These are phyloP conservation scores for Sesbania bispinosa DNA, from an alignment of 306 rosid species.

Conservation along the genomic window DNA sequence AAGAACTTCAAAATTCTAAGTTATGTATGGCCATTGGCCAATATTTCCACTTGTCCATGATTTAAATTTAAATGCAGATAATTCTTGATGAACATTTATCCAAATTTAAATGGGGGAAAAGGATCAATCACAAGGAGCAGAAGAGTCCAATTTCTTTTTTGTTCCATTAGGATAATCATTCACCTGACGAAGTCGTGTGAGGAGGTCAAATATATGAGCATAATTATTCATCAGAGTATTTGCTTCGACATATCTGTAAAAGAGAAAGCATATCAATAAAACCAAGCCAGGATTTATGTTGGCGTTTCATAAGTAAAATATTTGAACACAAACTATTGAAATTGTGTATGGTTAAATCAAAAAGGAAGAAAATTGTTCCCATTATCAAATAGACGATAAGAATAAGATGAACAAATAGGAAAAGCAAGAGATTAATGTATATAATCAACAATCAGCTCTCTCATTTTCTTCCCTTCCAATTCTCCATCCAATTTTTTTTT, in stretches of 20 bases:
- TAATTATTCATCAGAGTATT: constrained; percentile 72
- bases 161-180: constrained; percentile 9
- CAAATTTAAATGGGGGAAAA: neutral
- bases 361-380: neutral
- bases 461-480: neutral
- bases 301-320: neutral
- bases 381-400: neutral
- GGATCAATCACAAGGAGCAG: neutral
- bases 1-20: neutral
- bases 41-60: neutral
- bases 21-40: neutral
- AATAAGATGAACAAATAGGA: neutral
- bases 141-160: neutral
- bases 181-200: constrained; percentile 91
- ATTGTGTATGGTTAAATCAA: neutral
- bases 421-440: neutral
- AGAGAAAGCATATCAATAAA: constrained; percentile 27
- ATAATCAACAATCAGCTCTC: neutral
- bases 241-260: constrained; percentile 62
- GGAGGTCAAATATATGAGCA: constrained; percentile 95
- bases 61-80: neutral
- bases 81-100: neutral
- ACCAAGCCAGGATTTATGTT: neutral
- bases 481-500: neutral
- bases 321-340: neutral